These are phyloP conservation scores for Globisporangium recalcitrans DNA, from an alignment of 352 stramenopile genomes.

Conservation along the genomic window DNA sequence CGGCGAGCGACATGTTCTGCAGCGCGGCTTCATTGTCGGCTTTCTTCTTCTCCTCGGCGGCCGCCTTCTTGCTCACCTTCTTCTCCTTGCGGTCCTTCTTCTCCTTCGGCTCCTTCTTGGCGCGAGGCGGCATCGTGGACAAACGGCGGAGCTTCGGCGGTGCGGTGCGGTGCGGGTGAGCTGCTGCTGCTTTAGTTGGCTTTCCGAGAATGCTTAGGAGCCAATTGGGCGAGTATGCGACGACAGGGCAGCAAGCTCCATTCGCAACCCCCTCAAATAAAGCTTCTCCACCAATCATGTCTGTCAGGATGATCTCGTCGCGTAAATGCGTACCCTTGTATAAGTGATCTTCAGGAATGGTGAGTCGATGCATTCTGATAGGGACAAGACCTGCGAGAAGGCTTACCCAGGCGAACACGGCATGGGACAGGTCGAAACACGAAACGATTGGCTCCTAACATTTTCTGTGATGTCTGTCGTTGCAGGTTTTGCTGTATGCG, in stretches of 20 bases:
- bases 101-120: conserved; percentile 47
- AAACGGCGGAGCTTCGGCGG: too few species aligned
- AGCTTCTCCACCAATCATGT: conserved; percentile 13
- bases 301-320: not conserved
- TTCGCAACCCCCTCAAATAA: conserved; percentile 12
- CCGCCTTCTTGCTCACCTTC: conserved; percentile 74
- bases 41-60: conserved; percentile 74
- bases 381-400: not conserved
- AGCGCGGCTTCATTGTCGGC: conserved; percentile 58
- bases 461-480: not conserved
- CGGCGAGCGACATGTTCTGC: conserved; percentile 69
- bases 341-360: conserved; percentile 4
- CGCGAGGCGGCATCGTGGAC: conserved; percentile 11
- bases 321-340: not conserved
- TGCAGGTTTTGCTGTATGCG: conserved; percentile 3
- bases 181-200: conserved; percentile 8
- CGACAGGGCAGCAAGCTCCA: not conserved
- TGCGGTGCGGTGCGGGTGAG: too few species aligned
- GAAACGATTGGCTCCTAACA: conserved; percentile 11
- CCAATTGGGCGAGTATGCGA: not conserved
- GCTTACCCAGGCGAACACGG: not conserved
- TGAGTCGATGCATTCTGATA: too few species aligned
- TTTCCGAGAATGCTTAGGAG: conserved; percentile 5
- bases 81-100: conserved; percentile 79
- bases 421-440: not conserved